Evolutionary conservation across 139 green algal species (phyloP).

Genomic region (Picochlorum sp.): DNA sequence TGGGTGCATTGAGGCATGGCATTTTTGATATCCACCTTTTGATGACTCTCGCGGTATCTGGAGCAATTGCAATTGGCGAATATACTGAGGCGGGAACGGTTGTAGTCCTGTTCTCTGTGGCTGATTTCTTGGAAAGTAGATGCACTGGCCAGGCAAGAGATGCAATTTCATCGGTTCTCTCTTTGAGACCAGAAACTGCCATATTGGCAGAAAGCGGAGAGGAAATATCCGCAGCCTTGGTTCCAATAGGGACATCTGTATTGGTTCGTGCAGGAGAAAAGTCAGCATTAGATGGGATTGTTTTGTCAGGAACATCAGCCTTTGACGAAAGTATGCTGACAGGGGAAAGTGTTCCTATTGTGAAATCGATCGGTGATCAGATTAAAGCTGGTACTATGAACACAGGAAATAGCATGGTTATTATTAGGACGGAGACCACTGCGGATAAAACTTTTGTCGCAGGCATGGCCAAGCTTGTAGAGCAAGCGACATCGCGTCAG

Average conservation of each 20-base stretch:
- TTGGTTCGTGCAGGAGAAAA: slow-evolving; percentile 53
- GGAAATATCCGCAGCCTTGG: slow-evolving; percentile 7
- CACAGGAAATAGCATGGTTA: slow-evolving; percentile 31
- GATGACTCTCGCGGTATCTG: slow-evolving; percentile 32
- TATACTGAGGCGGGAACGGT: slow-evolving; percentile 50
- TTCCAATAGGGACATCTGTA: slow-evolving; percentile 30
- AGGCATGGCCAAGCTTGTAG: slow-evolving; percentile 52
- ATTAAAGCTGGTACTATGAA: slow-evolving; percentile 61
- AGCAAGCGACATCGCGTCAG: slow-evolving; percentile 42
- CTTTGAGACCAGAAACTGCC: slow-evolving; percentile 23
- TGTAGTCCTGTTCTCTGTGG: slow-evolving; percentile 50
- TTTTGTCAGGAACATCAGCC: slow-evolving; percentile 41
- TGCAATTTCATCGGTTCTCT: slow-evolving; percentile 26
- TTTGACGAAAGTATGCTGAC: slow-evolving; percentile 76
- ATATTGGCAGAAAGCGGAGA: slow-evolving; percentile 21
- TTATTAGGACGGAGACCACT: slow-evolving; percentile 38
- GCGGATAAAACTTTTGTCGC: slow-evolving; percentile 57
- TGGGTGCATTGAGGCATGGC: slow-evolving; percentile 25
- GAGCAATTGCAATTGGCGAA: slow-evolving; percentile 41
- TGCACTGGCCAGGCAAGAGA: slow-evolving; percentile 18
- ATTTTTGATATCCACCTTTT: slow-evolving; percentile 57
- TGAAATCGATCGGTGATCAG: slow-evolving; percentile 33
- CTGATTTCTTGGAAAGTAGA: slow-evolving; percentile 44
- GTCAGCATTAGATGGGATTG: slow-evolving; percentile 62
- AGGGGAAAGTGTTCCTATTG: slow-evolving; percentile 48